Conservation (phyloP, 257 asterid species). For the Plantago major region DNA sequence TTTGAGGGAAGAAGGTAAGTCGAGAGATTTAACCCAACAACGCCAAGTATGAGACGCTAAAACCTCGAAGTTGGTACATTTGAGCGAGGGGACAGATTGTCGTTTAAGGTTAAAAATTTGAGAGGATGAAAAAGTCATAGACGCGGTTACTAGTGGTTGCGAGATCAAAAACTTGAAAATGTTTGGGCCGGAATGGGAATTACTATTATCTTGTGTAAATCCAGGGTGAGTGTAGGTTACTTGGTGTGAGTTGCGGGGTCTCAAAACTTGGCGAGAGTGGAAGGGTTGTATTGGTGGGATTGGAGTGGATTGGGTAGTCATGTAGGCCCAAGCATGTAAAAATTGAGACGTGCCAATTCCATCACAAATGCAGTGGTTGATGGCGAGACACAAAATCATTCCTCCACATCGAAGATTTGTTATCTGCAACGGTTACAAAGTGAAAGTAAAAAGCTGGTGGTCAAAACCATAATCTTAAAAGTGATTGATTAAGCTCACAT, state of each 20-base stretch:
- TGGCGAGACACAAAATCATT: slow-evolving; percentile 65
- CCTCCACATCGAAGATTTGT: slow-evolving; percentile 74
- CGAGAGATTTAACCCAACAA: slow-evolving; percentile 62
- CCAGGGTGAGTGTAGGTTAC: slow-evolving; percentile 36
- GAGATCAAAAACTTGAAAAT: slow-evolving; percentile 44
- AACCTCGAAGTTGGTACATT: slow-evolving; percentile 71
- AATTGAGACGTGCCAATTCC: slow-evolving; percentile 83
- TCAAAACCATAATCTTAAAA: not conserved
- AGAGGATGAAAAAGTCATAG: slow-evolving; percentile 49
- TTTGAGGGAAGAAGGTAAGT: slow-evolving; percentile 26
- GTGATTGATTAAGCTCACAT: no score
- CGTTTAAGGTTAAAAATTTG: slow-evolving; percentile 55
- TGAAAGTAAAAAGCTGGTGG: not conserved
- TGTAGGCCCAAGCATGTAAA: slow-evolving; percentile 82
- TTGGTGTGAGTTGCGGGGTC: slow-evolving; percentile 51
- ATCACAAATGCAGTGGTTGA: slow-evolving; percentile 74
- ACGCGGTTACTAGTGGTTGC: slow-evolving; percentile 52
- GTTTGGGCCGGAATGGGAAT: slow-evolving; percentile 28
- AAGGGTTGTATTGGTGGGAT: slow-evolving; percentile 34
- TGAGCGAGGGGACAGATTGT: slow-evolving; percentile 51
- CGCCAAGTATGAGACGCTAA: slow-evolving; percentile 83
- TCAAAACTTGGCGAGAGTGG: slow-evolving; percentile 64
- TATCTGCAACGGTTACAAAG: slow-evolving; percentile 36
- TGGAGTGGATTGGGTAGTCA: slow-evolving; percentile 25
- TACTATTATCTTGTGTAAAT: slow-evolving; percentile 25